phyloP scores from a whole-genome alignment of 2,329 filamentous ascomycete genomes.

The Alternaria brassicicola region DNA sequence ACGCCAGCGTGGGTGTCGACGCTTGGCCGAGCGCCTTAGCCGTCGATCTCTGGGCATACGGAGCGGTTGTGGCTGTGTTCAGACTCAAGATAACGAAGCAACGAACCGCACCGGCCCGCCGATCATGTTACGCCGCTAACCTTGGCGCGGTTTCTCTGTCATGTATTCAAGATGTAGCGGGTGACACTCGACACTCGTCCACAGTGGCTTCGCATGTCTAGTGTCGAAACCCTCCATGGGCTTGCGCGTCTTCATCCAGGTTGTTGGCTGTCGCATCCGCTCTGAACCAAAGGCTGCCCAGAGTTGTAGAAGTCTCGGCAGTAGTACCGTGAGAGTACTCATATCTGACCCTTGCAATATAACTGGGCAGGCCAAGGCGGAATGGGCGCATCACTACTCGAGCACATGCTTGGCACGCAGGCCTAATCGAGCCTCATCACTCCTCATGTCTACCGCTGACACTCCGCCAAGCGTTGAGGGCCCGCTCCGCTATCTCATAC shows the following conservation, averaged over 20 bases:
- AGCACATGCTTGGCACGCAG: constrained; percentile 28
- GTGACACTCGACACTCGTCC: constrained; percentile 9
- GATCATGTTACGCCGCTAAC: constrained; percentile 20
- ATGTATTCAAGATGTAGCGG: not conserved
- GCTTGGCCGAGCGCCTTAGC: constrained; percentile 18
- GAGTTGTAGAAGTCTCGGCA: constrained; percentile 28
- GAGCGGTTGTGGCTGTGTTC: constrained; percentile 36
- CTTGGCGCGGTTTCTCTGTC: constrained; percentile 11
- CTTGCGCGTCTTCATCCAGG: constrained; percentile 5
- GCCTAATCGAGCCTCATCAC: constrained; percentile 22
- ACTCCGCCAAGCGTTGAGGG: constrained; percentile 24
- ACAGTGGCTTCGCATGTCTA: not conserved
- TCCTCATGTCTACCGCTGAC: constrained; percentile 23
- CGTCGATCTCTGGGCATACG: constrained; percentile 15
- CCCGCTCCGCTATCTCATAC: constrained; percentile 31
- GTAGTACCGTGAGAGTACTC: constrained; percentile 29
- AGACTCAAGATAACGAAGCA: constrained; percentile 34
- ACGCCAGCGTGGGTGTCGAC: constrained; percentile 9
- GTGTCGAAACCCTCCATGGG: not conserved
- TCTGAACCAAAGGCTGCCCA: constrained; percentile 25
- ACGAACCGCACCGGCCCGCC: constrained; percentile 12
- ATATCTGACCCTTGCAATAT: constrained; percentile 24
- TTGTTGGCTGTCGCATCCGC: constrained; percentile 5
- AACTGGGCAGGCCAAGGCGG: constrained; percentile 34
- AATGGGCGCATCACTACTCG: constrained; percentile 24